phyloP scores from a whole-genome alignment of 441 rosid species.

The Pelargonium australe region DNA sequence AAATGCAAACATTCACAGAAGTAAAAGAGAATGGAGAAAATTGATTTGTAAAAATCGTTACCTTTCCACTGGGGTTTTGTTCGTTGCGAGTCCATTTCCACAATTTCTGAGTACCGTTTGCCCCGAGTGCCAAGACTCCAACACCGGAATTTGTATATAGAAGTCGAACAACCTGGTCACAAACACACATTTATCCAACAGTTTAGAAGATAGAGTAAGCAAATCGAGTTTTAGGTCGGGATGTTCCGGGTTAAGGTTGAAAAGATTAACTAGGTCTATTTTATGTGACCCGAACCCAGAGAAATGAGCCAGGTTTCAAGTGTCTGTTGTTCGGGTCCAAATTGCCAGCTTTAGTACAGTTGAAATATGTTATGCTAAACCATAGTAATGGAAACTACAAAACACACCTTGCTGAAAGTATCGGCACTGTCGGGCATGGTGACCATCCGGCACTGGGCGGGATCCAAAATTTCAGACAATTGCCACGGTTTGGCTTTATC shows the following conservation, averaged over 20 bases:
- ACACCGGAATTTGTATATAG: conserved; percentile 68
- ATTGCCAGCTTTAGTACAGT: background rate
- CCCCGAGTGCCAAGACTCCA: conserved; percentile 60
- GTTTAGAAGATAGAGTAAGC: background rate
- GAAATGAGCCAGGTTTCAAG: no score
- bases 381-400: conserved; percentile 12
- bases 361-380: conserved; percentile 11
- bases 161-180: conserved; percentile 57
- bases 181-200: conserved; percentile 2
- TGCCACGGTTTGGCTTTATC: conserved; percentile 74
- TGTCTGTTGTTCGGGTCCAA: no score
- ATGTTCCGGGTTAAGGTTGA: no score
- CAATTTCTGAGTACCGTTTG: conserved; percentile 79
- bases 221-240: no score
- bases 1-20: background rate
- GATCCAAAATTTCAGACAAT: conserved; percentile 67
- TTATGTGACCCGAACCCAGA: no score
- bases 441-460: conserved; percentile 53
- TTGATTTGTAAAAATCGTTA: conserved; percentile 32
- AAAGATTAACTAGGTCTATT: no score
- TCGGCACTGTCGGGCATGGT: conserved; percentile 26
- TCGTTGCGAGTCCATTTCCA: conserved; percentile 68
- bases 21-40: conserved; percentile 7
- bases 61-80: conserved; percentile 36
- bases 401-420: conserved; percentile 63